Evolutionary conservation across 1,284 basidiomycete species (phyloP), one percentile per base, ranked within the genome.

Genomic region (Ustilago bromivora): DNA sequence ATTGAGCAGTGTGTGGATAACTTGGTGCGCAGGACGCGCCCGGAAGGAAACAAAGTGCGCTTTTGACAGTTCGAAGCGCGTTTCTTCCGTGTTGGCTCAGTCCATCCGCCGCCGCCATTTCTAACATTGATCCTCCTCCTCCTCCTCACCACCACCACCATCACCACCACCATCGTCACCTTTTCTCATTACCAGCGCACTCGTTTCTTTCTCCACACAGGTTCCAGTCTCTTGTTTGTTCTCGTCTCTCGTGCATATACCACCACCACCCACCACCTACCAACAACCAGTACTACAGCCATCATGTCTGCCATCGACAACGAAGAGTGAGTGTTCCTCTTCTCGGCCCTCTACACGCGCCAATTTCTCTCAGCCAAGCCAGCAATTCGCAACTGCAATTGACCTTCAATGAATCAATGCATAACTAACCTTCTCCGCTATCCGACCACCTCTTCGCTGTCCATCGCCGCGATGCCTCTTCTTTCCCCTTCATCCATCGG

Each of bases 301-400:
- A 76, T 8, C 62, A 80, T 75, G 64, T 72, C 66, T 55, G 80
- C 71, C 73, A 86, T 86, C 82, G 84, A 86, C 66, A 84, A 84
- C 84, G 84, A 86, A 74, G 84, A 86, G 84, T 85, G 74, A 76
- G 84, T 82, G 43, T 46, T 46, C 43, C 52, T 55, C 66, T 63
- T 51, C 54, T 56, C 19, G 49, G 49, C 28, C 28, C 13, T 32
- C 28, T 9, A 31, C 23, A 32, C 49, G 7, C 46, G 23, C 34
- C 23, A 17, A 17, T 7, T 28, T 0, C 3, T 28, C 23, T 28
- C 23, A 28, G 23, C 32, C 7, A n/a, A n/a, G n/a, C 28, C 46
- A 36, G 23, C 31, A 43, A 35, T 36, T 47, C 7, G 32, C 12
- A 51, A 36, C 32, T 54, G 57, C 59, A 35, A 11, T 35, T 40